Evolutionary conservation across 2,329 filamentous ascomycete species (phyloP).

Genomic region (Alternaria tenuissima): DNA sequence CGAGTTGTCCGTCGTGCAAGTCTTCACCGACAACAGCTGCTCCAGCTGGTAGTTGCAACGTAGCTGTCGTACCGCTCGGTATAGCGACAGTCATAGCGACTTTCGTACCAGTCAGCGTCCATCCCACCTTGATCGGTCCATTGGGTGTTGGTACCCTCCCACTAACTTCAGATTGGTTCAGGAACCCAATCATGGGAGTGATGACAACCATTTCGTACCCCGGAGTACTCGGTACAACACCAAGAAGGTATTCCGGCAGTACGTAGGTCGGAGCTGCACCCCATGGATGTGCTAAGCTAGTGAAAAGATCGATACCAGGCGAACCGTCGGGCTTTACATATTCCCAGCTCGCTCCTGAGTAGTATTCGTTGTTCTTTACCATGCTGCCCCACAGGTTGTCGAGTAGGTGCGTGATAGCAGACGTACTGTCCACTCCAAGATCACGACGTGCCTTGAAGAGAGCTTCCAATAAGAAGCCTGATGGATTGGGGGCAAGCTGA

Average conservation of each 20-base stretch:
- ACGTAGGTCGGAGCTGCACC: slow-evolving; percentile 57
- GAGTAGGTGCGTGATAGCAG: too few relatives aligned
- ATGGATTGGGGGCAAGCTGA: too few relatives aligned
- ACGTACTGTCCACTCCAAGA: too few relatives aligned
- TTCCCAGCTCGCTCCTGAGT: slow-evolving; percentile 57
- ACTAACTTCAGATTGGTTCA: not conserved
- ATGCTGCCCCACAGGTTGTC: slow-evolving; percentile 46
- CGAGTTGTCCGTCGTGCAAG: not conserved
- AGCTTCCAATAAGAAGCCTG: too few relatives aligned
- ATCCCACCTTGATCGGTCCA: not conserved
- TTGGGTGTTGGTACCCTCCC: not conserved
- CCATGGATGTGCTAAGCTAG: slow-evolving; percentile 57
- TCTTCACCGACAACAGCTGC: not conserved
- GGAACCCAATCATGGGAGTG: not conserved
- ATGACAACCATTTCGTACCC: slow-evolving; percentile 19
- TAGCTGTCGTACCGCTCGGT: not conserved
- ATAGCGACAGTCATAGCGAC: not conserved
- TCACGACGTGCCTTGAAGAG: too few relatives aligned
- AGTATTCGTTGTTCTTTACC: slow-evolving; percentile 48
- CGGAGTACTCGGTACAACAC: slow-evolving; percentile 17
- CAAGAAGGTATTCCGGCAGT: slow-evolving; percentile 36
- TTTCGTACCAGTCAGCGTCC: not conserved
- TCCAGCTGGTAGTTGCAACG: not conserved
- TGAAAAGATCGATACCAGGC: slow-evolving; percentile 55
- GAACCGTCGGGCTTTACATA: slow-evolving; percentile 52